phyloP scores from a whole-genome alignment of 257 asterid genomes.

The Solanum appendiculatum region DNA sequence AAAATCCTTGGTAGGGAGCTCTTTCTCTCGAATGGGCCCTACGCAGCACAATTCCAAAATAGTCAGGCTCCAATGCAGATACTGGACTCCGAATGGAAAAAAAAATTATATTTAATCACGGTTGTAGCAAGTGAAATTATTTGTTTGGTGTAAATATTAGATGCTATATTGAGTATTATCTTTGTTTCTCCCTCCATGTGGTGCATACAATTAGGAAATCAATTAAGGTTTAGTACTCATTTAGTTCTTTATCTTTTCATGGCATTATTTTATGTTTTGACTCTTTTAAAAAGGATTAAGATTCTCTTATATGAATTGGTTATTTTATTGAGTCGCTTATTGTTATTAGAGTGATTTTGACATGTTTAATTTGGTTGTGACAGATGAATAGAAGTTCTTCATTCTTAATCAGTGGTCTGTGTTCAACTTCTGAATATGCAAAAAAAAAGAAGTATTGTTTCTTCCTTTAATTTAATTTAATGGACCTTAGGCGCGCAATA shows the following conservation, averaged over 20 bases:
- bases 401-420: rapidly evolving
- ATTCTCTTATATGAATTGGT: not conserved
- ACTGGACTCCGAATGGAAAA: too few relatives aligned
- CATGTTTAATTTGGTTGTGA: not conserved
- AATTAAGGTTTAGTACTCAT: not conserved
- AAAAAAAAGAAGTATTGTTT: not conserved
- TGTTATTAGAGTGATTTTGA: not conserved
- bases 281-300: not conserved
- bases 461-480: not conserved
- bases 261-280: not conserved
- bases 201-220: not conserved
- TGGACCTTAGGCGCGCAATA: not conserved
- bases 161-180: not conserved
- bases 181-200: not conserved
- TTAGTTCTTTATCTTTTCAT: not conserved
- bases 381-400: rapidly evolving
- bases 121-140: not conserved
- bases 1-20: not conserved
- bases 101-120: too few relatives aligned
- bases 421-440: not conserved
- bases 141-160: not conserved
- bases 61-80: rapidly evolving
- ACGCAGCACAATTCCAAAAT: too few relatives aligned
- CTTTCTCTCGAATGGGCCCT: too few relatives aligned
- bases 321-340: not conserved